Base-by-base conservation (phyloP, 1,284 basidiomycete genomes). In the Vanrija humicola region DNA sequence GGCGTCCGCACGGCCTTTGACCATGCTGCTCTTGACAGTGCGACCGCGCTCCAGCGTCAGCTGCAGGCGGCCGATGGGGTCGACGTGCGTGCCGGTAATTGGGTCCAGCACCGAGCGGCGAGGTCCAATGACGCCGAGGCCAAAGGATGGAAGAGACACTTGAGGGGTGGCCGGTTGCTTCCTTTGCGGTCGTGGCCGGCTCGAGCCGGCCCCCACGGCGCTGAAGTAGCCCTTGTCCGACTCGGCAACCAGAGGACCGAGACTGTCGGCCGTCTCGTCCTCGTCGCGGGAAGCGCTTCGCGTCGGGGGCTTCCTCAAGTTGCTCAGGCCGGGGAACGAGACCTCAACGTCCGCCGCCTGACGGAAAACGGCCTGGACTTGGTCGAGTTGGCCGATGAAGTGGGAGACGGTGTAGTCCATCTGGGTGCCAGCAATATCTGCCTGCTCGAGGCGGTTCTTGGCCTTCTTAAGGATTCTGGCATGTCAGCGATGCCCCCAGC, bases 381-480 rank as follows among this genome's bases (percentile, higher is more conserved):
- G 66, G 46, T 68, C 71, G 16, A 71, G 59, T 50, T 71, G 66
- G 1, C 40, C 38, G 3, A 69, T 34, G 50, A 63, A 72, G 45
- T 69, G 68, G 7, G 54, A 23, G 23, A 75, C 56, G 3, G 63
- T 55, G 3, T 62, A 59, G 38, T 67, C 61, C 46, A 68, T 60
- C 43, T 62, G 46, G 14, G 25, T 23, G 14, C 44, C 38, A 15
- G 28, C 25, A 29, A 10, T 26, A 14, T 53, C 46, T 28, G 51
- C 42, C 6, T 46, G 18, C n/a, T 44, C 42, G 3, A 58, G 44
- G 6, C 42, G 45, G 4, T 49, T 46, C 10, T 29, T 48, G n/a
- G 28, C 39, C 0, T 38, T 25, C 6, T 7, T 19, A 21, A 60
- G 58, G 28, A 50, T 44, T 34, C 34, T 34, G 34, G 4, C 1